Percentiles rank a stretch among this genome's conserved stretches.
Conservation (phyloP, 1,284 basidiomycete genomes). For the Megacollybia platyphylla region DNA sequence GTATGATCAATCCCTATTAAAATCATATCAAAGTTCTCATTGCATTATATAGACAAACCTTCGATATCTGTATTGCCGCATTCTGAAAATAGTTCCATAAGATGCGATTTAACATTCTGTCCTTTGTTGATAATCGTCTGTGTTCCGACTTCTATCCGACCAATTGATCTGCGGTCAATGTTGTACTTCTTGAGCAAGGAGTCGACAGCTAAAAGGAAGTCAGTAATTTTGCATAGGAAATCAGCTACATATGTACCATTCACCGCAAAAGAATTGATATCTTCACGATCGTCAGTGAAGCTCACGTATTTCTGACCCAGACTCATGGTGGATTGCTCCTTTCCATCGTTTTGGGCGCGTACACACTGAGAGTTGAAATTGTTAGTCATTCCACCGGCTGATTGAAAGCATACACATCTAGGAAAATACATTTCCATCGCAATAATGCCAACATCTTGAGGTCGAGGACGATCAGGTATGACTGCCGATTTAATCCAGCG, state of each 20-base stretch:
- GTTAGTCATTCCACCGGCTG: conserved; percentile 3
- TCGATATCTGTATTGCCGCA: conserved; percentile 95
- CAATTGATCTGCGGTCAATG: conserved; percentile 91
- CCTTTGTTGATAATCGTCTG: conserved; percentile 99
- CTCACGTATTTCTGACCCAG: conserved; percentile 83
- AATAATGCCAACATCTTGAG: conserved; percentile 67
- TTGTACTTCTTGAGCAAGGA: conserved; percentile 88
- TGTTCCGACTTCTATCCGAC: conserved; percentile 94
- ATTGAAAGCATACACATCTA: conserved; percentile 35
- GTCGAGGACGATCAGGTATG: conserved; percentile 20
- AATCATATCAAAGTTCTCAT: not conserved
- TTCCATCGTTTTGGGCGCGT: conserved; percentile 74
- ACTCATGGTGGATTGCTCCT: conserved; percentile 86
- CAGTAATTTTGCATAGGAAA: not conserved
- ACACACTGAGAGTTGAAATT: conserved; percentile 73
- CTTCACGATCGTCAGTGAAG: conserved; percentile 75
- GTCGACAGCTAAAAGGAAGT: conserved; percentile 46
- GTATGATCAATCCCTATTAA: conserved; percentile 71
- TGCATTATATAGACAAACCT: conserved; percentile 25
- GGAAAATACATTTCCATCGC: conserved; percentile 76
- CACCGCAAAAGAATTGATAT: conserved; percentile 80
- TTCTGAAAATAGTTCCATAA: conserved; percentile 93
- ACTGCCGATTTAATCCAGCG: too few relatives aligned
- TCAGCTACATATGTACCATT: conserved; percentile 32
- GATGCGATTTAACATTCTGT: conserved; percentile 94